Base-by-base conservation (phyloP, 768 basidiomycete species). In the Panellus pusillus region DNA sequence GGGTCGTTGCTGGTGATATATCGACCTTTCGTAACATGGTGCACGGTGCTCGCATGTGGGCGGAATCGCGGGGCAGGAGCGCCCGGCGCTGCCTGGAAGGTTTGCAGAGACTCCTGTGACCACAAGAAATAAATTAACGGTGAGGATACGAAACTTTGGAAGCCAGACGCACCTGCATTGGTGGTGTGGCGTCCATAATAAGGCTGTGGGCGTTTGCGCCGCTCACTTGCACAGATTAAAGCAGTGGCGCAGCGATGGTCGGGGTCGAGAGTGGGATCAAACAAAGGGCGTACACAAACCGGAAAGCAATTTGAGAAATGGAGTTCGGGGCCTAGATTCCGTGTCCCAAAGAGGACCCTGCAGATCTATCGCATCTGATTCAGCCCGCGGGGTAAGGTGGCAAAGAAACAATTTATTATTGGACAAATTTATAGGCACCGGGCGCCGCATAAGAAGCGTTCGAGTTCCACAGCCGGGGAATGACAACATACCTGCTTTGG, bases 1-100 rank as follows among this genome's bases (percentile, higher is more conserved):
- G 89, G 86, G 73, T 93, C 91, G 64, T 91, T 93, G 71, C 86
- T 88, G 27, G 91, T 93, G 66, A 93, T 93, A 70, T 93, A 93
- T 20, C 91, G 81, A 54, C 87, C 88, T 69, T 90, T 91, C 4
- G 84, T 87, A 54, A 92, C 90, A 67, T 89, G 86, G 70, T 92
- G 89, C 61, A 81, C 81, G 3, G 86, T 74, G 65, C 85, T 89
- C 13, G 87, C 82, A 63, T 83, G 91, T 20, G 89, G 89, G 50
- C 86, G 80, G 66, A 80, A 81, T 44, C 78, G 72, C 9, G 78
- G 75, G 13, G 72, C 71, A 15, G 52, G 56, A 12, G 46, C 38
- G 14, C 67, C 65, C 15, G 63, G 65, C 12, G 77, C 65, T n/a
- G 77, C 65, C n/a, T 76, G 67, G 11, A 72, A 60, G 27, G 76